Conservation (phyloP, 148 eudicot genomes). For the Salicornia ramosissima region DNA sequence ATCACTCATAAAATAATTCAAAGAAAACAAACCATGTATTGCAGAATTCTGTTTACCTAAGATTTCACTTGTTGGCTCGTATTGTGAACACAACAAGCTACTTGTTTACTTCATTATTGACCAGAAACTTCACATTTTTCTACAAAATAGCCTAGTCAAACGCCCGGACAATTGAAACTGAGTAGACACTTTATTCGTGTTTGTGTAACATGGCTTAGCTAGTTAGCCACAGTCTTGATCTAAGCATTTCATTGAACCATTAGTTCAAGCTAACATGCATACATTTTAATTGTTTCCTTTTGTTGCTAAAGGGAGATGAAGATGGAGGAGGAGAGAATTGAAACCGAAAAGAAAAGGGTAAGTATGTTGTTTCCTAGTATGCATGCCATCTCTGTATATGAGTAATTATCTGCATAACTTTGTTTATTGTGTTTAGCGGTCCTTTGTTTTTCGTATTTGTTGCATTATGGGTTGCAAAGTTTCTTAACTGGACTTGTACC, state of each 20-base stretch:
- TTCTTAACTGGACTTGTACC: slow-evolving; percentile 1
- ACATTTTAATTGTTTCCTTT: neutral
- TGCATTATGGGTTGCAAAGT: neutral
- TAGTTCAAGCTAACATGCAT: neutral
- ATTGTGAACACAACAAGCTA: too few species aligned
- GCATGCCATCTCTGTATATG: neutral
- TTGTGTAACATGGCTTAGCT: neutral
- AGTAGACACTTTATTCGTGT: too few species aligned
- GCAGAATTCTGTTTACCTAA: too few species aligned
- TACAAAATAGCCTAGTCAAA: too few species aligned
- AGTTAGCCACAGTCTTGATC: neutral
- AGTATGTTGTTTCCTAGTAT: slow-evolving; percentile 3
- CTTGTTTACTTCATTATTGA: too few species aligned
- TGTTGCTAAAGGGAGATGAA: slow-evolving; percentile 73
- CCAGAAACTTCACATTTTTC: too few species aligned
- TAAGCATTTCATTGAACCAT: neutral
- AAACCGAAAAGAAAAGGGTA: slow-evolving; percentile 89
- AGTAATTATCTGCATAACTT: neutral
- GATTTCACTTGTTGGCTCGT: too few species aligned
- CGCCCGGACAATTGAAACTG: too few species aligned
- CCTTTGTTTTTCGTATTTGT: neutral
- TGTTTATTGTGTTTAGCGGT: neutral
- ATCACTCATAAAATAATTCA: too few species aligned
- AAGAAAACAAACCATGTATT: too few species aligned
- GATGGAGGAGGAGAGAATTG: slow-evolving; percentile 90